Evolutionary conservation across 2,329 filamentous ascomycete genomes (phyloP).

Genomic region (Aspergillus terreus): DNA sequence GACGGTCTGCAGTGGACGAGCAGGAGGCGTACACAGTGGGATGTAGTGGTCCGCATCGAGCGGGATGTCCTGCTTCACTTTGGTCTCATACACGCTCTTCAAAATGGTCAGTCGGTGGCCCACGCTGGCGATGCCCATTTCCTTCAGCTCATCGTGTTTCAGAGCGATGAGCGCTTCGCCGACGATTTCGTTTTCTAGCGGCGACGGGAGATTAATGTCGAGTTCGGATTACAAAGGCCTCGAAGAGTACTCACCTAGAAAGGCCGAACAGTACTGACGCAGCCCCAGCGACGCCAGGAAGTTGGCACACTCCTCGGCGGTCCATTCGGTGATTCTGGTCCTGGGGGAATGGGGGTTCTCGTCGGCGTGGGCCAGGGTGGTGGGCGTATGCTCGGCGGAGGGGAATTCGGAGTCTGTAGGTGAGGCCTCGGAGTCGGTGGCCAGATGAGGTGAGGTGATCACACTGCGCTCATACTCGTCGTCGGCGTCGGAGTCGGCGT

Average conservation of each 20-base stretch:
- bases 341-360: constrained; percentile 53
- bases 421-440: constrained; percentile 55
- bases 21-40: constrained; percentile 68
- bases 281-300: constrained; percentile 78
- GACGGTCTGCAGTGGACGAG: neutral
- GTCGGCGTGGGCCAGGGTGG: constrained; percentile 52
- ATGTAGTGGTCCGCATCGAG: constrained; percentile 92
- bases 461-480: constrained; percentile 63
- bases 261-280: constrained; percentile 75
- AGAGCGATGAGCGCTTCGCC: constrained; percentile 87
- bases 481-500: constrained; percentile 62
- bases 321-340: constrained; percentile 59
- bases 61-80: constrained; percentile 86
- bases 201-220: neutral
- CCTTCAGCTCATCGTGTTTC: constrained; percentile 88
- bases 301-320: constrained; percentile 82
- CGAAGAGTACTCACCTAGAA: constrained; percentile 65
- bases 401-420: constrained; percentile 56
- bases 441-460: constrained; percentile 55
- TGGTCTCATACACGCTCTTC: constrained; percentile 94
- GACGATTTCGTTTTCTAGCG: constrained; percentile 85
- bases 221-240: neutral
- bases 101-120: constrained; percentile 92
- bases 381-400: constrained; percentile 61
- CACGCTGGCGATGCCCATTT: constrained; percentile 89